Conservation (phyloP, 148 eudicot species). For the Nyssa sinensis region DNA sequence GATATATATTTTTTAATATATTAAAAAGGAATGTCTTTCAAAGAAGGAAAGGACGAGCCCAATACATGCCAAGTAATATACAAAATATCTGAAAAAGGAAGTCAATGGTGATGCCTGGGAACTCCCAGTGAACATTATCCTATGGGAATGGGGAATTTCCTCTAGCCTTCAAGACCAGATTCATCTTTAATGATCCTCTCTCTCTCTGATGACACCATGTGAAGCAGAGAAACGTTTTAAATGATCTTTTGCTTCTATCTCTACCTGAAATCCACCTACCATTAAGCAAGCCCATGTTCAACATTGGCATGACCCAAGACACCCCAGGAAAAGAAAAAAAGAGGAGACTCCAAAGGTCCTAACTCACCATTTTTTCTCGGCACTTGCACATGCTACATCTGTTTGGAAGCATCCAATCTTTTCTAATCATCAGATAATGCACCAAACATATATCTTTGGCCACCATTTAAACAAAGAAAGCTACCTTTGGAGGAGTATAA, state of each 20-base stretch:
- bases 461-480: too few species aligned
- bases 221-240: not conserved
- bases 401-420: too few species aligned
- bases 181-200: not conserved
- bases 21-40: not conserved
- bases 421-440: too few species aligned
- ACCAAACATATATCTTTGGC: too few species aligned
- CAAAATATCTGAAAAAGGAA: not conserved
- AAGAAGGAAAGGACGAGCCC: not conserved
- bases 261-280: not conserved
- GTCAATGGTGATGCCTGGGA: not conserved
- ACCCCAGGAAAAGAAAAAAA: not conserved
- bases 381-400: not conserved
- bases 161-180: too few species aligned
- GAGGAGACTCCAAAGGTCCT: not conserved
- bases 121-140: too few species aligned
- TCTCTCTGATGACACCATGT: not conserved
- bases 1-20: not conserved
- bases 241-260: not conserved
- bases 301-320: not conserved
- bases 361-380: not conserved
- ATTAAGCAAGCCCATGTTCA: not conserved
- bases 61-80: too few species aligned
- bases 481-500: too few species aligned
- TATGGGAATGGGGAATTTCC: too few species aligned